Evolutionary conservation across 1,284 basidiomycete genomes (phyloP), one percentile per base, ranked within the genome.

Genomic region (Apiotrichum gracile): DNA sequence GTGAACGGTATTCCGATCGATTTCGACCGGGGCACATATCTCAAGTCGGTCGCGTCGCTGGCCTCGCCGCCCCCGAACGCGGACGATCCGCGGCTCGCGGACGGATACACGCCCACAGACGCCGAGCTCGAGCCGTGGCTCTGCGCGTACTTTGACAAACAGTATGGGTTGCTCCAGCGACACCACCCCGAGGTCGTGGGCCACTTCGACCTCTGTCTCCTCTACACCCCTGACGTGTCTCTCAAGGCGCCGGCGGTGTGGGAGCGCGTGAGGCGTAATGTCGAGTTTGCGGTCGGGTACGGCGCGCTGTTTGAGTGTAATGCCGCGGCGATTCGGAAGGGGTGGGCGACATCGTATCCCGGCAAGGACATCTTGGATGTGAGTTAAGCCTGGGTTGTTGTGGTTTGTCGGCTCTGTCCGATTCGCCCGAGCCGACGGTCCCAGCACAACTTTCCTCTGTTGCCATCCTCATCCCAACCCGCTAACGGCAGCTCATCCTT

Each of bases 231-330:
- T 1, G 59, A 73, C 19, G 68, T 87, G 43, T 70, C 68, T 6
- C 78, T 91, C 10, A 45, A 54, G 13, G 51, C 49, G 51, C 37
- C 27, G 83, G 46, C 27, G 24, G 85, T 85, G 10, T 86, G 83
- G 82, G 69, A 77, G 31, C 84, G 83, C 67, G 76, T 92, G 27
- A 78, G 82, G 66, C 77, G 91, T 55, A 98, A 98, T 69, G 77
- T 98, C 54, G 67, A 71, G 25, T 86, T 78, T 55, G 92, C 85
- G 0, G 78, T 86, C 10, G 76, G 67, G 19, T 97, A 97, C 72
- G 94, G 93, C 0, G 93, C 89, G 5, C 73, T 97, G 52, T 97
- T 98, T 68, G 94, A 99, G 74, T 78, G 89, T 49, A 97, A 96
- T 67, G 86, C 91, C 13, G 89, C 96, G 7, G 90, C 92, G 5